Evolutionary conservation across 441 rosid species (phyloP).

Genomic region (Syzygium malaccense): DNA sequence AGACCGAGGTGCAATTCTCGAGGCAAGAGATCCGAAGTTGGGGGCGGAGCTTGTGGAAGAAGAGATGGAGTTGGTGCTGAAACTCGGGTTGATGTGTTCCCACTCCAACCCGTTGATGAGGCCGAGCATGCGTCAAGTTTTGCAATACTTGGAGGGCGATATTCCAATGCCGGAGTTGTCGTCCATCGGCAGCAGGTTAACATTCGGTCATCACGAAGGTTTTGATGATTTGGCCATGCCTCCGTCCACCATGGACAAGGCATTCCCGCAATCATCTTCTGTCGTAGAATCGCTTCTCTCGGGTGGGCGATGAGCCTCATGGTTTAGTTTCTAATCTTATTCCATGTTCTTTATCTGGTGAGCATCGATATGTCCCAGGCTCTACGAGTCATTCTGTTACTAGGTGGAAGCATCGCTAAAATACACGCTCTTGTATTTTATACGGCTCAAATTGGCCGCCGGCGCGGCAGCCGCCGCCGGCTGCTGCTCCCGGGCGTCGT

Average conservation of each 20-base stretch:
- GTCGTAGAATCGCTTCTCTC: background rate
- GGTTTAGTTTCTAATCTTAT: background rate
- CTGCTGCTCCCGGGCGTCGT: background rate
- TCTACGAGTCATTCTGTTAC: background rate
- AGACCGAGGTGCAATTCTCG: slow-evolving; percentile 25
- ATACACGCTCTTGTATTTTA: background rate
- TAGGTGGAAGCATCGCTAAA: background rate
- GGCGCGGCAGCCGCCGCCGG: background rate
- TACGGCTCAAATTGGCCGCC: background rate
- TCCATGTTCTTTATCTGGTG: background rate
- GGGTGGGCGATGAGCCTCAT: background rate
- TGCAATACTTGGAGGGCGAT: background rate
- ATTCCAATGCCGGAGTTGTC: background rate
- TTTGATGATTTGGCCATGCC: background rate
- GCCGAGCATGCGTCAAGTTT: background rate
- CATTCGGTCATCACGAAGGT: background rate
- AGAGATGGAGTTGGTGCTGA: slow-evolving; percentile 51
- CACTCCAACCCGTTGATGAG: slow-evolving; percentile 15
- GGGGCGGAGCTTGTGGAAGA: slow-evolving; percentile 25
- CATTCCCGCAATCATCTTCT: background rate
- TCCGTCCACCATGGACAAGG: background rate
- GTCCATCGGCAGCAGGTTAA: background rate
- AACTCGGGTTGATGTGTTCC: slow-evolving; percentile 45
- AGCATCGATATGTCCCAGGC: background rate
- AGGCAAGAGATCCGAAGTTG: slow-evolving; percentile 38